Percentiles rank a stretch among this genome's conserved stretches.
phyloP scores from a whole-genome alignment of 2,329 filamentous ascomycete genomes.

The Shiraia sp. region DNA sequence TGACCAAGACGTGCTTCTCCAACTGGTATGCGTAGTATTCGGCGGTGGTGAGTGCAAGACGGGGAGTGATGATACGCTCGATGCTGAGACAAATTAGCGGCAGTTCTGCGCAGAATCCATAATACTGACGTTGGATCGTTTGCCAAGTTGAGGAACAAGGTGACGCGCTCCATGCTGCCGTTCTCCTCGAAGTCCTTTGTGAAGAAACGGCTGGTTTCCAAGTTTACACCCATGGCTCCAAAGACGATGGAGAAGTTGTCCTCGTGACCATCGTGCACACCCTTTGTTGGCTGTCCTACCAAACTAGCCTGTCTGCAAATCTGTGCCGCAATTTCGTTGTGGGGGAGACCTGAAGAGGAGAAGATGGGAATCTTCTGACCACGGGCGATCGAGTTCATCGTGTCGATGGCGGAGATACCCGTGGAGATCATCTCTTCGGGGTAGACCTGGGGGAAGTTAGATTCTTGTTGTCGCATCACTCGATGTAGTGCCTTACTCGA shows the following conservation, averaged over 20 bases:
- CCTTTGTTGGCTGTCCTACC: constrained; percentile 92
- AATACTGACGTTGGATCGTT: constrained; percentile 90
- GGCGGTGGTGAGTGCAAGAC: constrained; percentile 94
- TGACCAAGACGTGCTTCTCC: constrained; percentile 99
- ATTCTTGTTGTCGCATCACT: constrained; percentile 15
- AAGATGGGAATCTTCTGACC: constrained; percentile 99
- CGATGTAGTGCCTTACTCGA: constrained; percentile 65
- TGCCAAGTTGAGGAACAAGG: constrained; percentile 97
- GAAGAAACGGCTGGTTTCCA: constrained; percentile 98
- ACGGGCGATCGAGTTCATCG: constrained; percentile 90
- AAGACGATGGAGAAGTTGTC: constrained; percentile 99
- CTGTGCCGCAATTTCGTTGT: constrained; percentile 99
- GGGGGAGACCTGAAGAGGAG: constrained; percentile 94
- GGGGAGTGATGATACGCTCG: constrained; percentile 99
- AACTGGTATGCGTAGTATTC: constrained; percentile 99
- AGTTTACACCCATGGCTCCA: constrained; percentile 99
- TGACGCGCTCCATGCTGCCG: constrained; percentile 95
- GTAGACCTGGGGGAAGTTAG: constrained; percentile 69
- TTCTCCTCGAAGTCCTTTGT: constrained; percentile 99
- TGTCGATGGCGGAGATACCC: constrained; percentile 98
- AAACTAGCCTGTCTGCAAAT: constrained; percentile 97
- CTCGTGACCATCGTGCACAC: constrained; percentile 92
- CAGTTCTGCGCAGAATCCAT: constrained; percentile 1
- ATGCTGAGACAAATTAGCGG: constrained; percentile 63
- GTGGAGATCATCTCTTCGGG: constrained; percentile 99